Conservation (phyloP, 768 basidiomycete genomes). For the Boletus barrowsii region DNA sequence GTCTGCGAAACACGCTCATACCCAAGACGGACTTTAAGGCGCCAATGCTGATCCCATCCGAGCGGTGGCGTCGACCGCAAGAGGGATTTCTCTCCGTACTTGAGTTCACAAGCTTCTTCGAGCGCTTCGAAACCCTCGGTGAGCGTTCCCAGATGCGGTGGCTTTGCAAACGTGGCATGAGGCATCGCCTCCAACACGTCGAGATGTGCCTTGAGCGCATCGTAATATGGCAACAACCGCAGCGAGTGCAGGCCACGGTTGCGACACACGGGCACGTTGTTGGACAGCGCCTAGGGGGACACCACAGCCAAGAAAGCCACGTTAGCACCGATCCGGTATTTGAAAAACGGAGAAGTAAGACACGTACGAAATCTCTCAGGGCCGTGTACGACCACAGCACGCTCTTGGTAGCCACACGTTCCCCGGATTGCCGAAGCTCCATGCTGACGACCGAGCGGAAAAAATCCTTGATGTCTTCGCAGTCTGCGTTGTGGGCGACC, state of each 20-base stretch:
- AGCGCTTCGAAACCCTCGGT: constrained; percentile 57
- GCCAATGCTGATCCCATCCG: constrained; percentile 58
- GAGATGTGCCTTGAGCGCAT: constrained; percentile 59
- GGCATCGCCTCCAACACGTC: constrained; percentile 59
- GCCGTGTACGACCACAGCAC: constrained; percentile 80
- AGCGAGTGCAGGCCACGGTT: constrained; percentile 66
- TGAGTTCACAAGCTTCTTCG: constrained; percentile 62
- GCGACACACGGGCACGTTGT: constrained; percentile 62
- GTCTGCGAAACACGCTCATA: constrained; percentile 64
- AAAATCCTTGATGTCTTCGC: constrained; percentile 72
- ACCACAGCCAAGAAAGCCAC: neutral
- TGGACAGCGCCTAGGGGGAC: constrained; percentile 57
- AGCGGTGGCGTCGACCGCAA: constrained; percentile 32
- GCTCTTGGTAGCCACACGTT: constrained; percentile 76
- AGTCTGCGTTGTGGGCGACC: constrained; percentile 64
- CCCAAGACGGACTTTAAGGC: constrained; percentile 54
- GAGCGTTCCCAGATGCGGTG: constrained; percentile 60
- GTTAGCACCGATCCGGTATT: constrained; percentile 4
- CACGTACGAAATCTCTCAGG: constrained; percentile 66
- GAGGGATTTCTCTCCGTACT: constrained; percentile 42
- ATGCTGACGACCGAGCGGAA: constrained; percentile 66
- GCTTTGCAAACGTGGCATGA: constrained; percentile 57
- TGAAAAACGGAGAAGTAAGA: neutral
- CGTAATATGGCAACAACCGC: constrained; percentile 58
- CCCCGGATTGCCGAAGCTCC: constrained; percentile 77